These are phyloP conservation scores for Eucalyptus microcorys DNA, from an alignment of 345 rosid species.

Conservation along the genomic window DNA sequence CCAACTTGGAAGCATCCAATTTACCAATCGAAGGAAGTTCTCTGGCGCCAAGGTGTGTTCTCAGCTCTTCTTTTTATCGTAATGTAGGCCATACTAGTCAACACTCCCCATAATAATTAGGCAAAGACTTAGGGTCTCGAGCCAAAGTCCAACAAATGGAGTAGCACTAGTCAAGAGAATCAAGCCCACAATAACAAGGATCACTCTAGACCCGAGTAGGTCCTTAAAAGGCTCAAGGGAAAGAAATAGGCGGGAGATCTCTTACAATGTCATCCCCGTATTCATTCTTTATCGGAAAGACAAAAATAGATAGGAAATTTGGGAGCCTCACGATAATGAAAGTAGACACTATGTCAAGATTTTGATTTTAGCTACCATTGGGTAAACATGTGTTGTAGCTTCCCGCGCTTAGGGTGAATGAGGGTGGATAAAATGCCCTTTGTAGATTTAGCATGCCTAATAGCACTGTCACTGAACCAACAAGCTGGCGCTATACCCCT, in stretches of 20 bases:
- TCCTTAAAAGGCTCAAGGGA: fast-evolving
- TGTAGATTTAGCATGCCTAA: fast-evolving
- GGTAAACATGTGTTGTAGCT: fast-evolving
- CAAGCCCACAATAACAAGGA: too few relatives aligned
- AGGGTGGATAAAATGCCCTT: fast-evolving
- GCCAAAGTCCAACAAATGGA: not conserved
- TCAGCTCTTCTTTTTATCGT: not conserved
- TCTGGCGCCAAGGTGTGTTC: not conserved
- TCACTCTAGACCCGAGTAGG: too few relatives aligned
- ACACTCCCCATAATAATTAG: not conserved
- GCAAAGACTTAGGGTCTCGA: not conserved
- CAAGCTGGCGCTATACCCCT: fast-evolving
- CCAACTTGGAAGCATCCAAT: not conserved
- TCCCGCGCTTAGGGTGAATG: fast-evolving
- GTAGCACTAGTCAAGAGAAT: too few relatives aligned
- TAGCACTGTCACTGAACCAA: fast-evolving
- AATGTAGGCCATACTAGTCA: not conserved
- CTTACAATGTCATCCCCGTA: fast-evolving
- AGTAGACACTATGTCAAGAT: fast-evolving
- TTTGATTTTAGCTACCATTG: fast-evolving
- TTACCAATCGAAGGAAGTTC: not conserved
- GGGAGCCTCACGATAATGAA: fast-evolving
- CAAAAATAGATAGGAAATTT: fast-evolving
- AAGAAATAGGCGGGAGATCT: fast-evolving
- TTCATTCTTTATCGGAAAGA: fast-evolving